These are phyloP conservation scores for Acanthamoeba sp. DNA, from an alignment of 208 protist species.

Conservation along the genomic window DNA sequence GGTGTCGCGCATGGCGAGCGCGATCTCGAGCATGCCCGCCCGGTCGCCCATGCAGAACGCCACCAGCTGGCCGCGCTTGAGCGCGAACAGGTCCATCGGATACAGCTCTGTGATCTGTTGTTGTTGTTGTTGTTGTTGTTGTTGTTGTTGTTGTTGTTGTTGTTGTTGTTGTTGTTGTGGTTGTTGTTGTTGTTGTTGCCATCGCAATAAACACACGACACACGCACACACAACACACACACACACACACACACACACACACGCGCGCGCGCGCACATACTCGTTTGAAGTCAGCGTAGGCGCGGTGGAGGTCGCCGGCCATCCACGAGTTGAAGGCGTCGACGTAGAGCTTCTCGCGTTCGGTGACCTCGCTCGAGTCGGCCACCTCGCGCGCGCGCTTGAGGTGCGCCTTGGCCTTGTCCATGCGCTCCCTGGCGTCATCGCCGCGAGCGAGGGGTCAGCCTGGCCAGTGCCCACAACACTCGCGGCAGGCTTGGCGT, in stretches of 20 bases:
- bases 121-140: too few species aligned
- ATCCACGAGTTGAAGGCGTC: constrained; percentile 62
- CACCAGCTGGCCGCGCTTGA: constrained; percentile 66
- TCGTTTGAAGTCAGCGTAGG: constrained; percentile 31
- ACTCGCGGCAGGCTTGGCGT: too few species aligned
- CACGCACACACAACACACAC: background rate
- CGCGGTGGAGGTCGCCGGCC: constrained; percentile 10
- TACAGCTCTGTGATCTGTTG: constrained; percentile 43
- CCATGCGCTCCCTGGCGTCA: constrained; percentile 14
- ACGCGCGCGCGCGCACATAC: background rate
- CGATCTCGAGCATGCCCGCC: constrained; percentile 52
- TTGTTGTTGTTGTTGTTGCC: too few species aligned
- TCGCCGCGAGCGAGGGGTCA: too few species aligned
- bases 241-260: background rate
- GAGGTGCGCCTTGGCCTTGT: constrained; percentile 53
- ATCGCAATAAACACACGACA: too few species aligned
- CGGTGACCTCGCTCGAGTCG: constrained; percentile 30
- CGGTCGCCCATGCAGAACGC: constrained; percentile 40
- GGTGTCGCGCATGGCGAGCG: background rate
- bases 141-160: too few species aligned
- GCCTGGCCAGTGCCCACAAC: too few species aligned
- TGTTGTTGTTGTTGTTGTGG: too few species aligned
- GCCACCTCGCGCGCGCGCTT: background rate
- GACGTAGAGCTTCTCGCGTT: constrained; percentile 62
- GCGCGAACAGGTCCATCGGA: constrained; percentile 22